Conservation (phyloP, 305 asterid species). For the Striga hermonthica region DNA sequence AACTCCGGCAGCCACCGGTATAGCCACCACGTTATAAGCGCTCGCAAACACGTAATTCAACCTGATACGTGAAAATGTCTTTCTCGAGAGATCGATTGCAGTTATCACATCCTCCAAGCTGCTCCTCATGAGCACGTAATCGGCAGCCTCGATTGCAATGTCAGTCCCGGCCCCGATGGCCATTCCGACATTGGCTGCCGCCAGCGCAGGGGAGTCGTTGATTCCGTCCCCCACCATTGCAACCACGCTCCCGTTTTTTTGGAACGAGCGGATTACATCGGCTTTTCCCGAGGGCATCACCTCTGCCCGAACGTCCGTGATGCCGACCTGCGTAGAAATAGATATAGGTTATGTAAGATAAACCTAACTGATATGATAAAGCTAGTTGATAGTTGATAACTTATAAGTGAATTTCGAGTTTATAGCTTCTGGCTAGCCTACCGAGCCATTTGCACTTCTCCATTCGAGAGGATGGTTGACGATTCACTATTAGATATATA, state of each 20-base stretch:
- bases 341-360: neutral
- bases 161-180: conserved; percentile 99
- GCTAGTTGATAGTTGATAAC: too few relatives aligned
- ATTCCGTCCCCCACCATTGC: conserved; percentile 99
- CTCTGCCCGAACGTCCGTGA: conserved; percentile 88
- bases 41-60: conserved; percentile 80
- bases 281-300: conserved; percentile 99
- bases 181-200: conserved; percentile 98
- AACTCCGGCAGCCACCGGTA: conserved; percentile 88
- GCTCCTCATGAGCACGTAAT: conserved; percentile 89
- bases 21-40: conserved; percentile 78
- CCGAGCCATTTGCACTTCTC: too few relatives aligned
- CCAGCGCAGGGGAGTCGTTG: conserved; percentile 94
- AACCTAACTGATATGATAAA: too few relatives aligned
- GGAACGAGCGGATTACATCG: conserved; percentile 76
- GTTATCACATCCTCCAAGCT: conserved; percentile 93
- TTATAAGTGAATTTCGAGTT: too few relatives aligned
- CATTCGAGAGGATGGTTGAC: too few relatives aligned
- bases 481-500: too few relatives aligned
- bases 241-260: conserved; percentile 71
- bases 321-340: conserved; percentile 68
- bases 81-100: conserved; percentile 90
- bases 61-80: conserved; percentile 77
- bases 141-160: conserved; percentile 98
- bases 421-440: too few relatives aligned